Evolutionary conservation across 305 asterid genomes (phyloP).

Genomic region (Fraxinus ornus): DNA sequence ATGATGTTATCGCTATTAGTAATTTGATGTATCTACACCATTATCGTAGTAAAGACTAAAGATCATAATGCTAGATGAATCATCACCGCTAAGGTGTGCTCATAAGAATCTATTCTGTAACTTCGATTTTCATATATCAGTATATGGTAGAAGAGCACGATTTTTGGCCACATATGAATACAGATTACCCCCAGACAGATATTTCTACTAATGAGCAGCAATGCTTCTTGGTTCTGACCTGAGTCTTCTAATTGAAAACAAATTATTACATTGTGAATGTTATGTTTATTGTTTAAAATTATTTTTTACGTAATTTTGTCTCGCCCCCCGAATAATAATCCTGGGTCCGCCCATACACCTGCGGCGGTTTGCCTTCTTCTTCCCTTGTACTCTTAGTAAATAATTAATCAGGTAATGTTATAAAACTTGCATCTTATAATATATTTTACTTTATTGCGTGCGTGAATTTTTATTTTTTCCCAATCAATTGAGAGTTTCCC

Average conservation of each 20-base stretch:
- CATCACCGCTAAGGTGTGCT: not conserved
- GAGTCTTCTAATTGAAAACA: not conserved
- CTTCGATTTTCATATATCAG: not conserved
- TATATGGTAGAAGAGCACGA: not conserved
- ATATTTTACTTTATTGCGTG: not conserved
- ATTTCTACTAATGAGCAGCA: not conserved
- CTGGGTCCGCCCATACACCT: not conserved
- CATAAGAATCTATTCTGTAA: not conserved
- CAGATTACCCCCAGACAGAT: not conserved
- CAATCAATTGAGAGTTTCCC: not conserved
- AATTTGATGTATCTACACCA: not conserved
- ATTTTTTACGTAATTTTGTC: no score
- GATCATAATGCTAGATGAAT: not conserved
- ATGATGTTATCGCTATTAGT: not conserved
- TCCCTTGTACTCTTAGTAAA: not conserved
- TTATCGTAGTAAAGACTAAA: not conserved
- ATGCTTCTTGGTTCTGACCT: not conserved
- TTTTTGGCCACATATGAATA: not conserved
- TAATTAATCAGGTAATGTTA: not conserved
- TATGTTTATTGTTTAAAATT: no score
- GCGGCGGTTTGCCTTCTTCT: not conserved
- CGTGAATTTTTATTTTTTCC: not conserved
- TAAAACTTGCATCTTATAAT: not conserved
- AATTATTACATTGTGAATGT: no score
- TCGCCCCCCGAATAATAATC: no score